Evolutionary conservation across 805 yeast species (phyloP), one percentile per base, ranked within the genome.

Genomic region (Brettanomyces naardenensis): DNA sequence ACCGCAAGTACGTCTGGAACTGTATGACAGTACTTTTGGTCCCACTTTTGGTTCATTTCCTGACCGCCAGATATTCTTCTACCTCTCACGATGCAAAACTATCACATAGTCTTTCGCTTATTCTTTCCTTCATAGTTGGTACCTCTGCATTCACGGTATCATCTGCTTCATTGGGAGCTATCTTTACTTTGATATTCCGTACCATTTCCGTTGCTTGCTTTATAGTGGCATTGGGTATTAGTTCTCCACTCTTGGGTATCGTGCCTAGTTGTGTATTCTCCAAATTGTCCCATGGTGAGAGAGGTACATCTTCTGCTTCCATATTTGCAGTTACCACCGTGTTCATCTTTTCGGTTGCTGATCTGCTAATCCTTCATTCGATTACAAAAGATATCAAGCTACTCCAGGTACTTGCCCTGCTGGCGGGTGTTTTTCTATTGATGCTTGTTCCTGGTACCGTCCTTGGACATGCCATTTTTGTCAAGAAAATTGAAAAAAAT

Each of bases 171-270:
- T 19, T 35, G 3, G 28, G 38, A 28, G 9, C 29, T 11, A 5
- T 34, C 15, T 27, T 28, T 9, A 5, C 11, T 17, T 11, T 23
- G 20, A 26, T 28, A 10, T 20, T 29, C 19, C 7, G 31, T 23
- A 21, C 22, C 20, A 9, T 7, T 14, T 28, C 33, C 28, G 7
- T 28, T 21, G 19, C 33, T 5, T 21, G 14, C 28, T 19, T 29
- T 9, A 15, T 35, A 13, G 23, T 35, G 20, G 7, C 33, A 20
- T 17, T 21, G 4, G 33, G 33, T 4, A 17, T 29, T 7, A 11
- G 22, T 15, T 28, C 38, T 4, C 38, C 38, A 10, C 33, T 35
- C 13, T 15, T 35, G 28, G 38, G 38, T 5, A 13, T 35, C 28
- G 20, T 21, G n/a, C 11, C 28, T 27, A 21, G 19, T 6, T 6